Conservation (phyloP, 1,284 basidiomycete species). For the Microbotryum silenes-acaulis region DNA sequence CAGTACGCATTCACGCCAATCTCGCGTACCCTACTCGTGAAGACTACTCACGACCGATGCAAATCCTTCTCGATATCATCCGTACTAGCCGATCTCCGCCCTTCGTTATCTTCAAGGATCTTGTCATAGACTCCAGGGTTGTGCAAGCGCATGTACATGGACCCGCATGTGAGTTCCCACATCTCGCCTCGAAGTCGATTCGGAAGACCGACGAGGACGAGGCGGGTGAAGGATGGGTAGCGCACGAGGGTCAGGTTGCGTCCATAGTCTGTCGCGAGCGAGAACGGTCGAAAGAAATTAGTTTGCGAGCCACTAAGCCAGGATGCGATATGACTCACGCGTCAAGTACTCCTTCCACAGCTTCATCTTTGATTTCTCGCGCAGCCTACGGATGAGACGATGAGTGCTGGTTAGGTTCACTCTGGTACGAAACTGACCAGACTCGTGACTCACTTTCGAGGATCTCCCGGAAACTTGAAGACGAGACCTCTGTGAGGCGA, state of each 20-base stretch:
- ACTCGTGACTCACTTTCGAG: conserved; percentile 62
- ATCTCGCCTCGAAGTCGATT: conserved; percentile 92
- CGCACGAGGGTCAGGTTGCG: conserved; percentile 85
- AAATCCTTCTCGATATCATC: conserved; percentile 99
- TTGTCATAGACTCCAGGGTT: conserved; percentile 79
- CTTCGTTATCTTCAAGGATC: conserved; percentile 70
- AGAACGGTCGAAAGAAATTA: background rate
- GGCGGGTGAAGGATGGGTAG: conserved; percentile 91
- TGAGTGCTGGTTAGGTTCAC: conserved; percentile 33
- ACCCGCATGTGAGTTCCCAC: conserved; percentile 96
- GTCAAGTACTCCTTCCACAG: conserved; percentile 86
- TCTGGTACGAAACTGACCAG: conserved; percentile 13
- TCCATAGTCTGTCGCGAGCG: conserved; percentile 51
- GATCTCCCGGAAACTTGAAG: conserved; percentile 88
- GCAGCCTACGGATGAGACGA: conserved; percentile 52
- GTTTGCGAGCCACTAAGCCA: background rate
- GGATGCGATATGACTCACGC: conserved; percentile 46
- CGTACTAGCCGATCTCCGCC: conserved; percentile 75
- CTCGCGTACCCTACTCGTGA: background rate
- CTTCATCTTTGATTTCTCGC: conserved; percentile 95
- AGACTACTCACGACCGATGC: conserved; percentile 51
- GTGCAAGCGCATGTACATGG: conserved; percentile 73
- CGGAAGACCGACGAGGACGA: conserved; percentile 94
- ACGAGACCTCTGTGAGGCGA: conserved; percentile 51
- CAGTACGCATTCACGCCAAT: too few species aligned